phyloP scores from a whole-genome alignment of 1,284 basidiomycete genomes.

The Trichosporon faecale region DNA sequence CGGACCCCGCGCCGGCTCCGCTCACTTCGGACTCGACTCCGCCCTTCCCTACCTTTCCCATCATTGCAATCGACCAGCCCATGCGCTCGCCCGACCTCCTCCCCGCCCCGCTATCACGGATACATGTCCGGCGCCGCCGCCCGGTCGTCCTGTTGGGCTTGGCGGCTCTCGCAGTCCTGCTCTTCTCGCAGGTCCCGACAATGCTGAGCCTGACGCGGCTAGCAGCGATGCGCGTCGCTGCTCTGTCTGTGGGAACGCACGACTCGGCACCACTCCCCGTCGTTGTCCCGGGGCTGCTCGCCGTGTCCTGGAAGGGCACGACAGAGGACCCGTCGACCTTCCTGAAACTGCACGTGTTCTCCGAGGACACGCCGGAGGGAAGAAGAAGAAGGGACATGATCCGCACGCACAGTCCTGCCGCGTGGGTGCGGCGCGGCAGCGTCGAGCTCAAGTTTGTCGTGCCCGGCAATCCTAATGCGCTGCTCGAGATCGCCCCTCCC shows the following conservation, averaged over 20 bases:
- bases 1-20: not conserved
- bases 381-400: conserved; percentile 26
- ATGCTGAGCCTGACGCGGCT: not conserved
- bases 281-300: not conserved
- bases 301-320: not conserved
- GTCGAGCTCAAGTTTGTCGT: conserved; percentile 35
- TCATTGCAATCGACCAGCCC: too few species aligned
- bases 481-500: not conserved
- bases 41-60: not conserved
- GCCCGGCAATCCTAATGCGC: conserved; percentile 11
- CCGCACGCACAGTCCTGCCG: conserved; percentile 18
- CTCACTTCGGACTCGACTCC: not conserved
- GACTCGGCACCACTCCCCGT: not conserved
- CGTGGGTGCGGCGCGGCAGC: conserved; percentile 21
- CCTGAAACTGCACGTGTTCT: conserved; percentile 39
- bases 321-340: conserved; percentile 19
- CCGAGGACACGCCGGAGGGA: conserved; percentile 19
- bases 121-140: not conserved
- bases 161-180: not conserved
- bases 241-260: not conserved
- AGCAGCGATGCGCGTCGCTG: not conserved
- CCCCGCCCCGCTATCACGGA: not conserved
- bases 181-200: not conserved
- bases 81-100: not conserved
- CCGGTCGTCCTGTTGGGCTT: not conserved